These are phyloP conservation scores for Coemansia nantahalensis DNA, from an alignment of 192 early-diverging fungal species.

Conservation along the genomic window DNA sequence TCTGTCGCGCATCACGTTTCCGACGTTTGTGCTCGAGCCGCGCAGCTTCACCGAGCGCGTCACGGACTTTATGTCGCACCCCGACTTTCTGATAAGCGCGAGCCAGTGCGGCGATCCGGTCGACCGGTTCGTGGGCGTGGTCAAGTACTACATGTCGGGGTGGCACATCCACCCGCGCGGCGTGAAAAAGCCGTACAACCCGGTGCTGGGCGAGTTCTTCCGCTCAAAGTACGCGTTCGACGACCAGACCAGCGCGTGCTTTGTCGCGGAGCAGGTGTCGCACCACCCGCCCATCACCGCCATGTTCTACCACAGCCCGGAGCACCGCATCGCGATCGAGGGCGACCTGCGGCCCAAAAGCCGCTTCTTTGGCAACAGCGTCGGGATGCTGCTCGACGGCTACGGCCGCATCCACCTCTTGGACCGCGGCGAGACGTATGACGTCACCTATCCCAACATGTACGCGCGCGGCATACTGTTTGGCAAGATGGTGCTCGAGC, in stretches of 20 bases:
- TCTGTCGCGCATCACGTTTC: slow-evolving; percentile 89
- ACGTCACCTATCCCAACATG: slow-evolving; percentile 85
- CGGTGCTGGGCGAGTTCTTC: slow-evolving; percentile 90
- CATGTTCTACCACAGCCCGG: slow-evolving; percentile 79
- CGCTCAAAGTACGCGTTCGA: slow-evolving; percentile 74
- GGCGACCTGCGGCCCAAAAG: slow-evolving; percentile 87
- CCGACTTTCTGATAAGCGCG: slow-evolving; percentile 74
- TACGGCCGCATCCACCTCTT: slow-evolving; percentile 56
- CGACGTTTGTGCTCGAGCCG: slow-evolving; percentile 93
- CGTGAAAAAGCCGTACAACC: slow-evolving; percentile 95
- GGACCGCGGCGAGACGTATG: slow-evolving; percentile 63
- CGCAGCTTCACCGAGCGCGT: slow-evolving; percentile 92
- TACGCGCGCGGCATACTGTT: slow-evolving; percentile 91
- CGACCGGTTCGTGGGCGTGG: slow-evolving; percentile 76
- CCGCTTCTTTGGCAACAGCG: slow-evolving; percentile 87
- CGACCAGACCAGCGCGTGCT: slow-evolving; percentile 70
- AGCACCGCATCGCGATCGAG: slow-evolving; percentile 70
- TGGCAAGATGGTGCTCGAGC: slow-evolving; percentile 91
- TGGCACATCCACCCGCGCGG: slow-evolving; percentile 94
- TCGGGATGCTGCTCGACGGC: slow-evolving; percentile 81
- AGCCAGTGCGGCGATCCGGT: slow-evolving; percentile 65
- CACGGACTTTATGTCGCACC: slow-evolving; percentile 94
- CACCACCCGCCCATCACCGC: slow-evolving; percentile 93
- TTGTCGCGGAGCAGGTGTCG: slow-evolving; percentile 88
- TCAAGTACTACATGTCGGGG: slow-evolving; percentile 83